phyloP scores from a whole-genome alignment of 805 yeast species.

The Grigorovia jiainica region DNA sequence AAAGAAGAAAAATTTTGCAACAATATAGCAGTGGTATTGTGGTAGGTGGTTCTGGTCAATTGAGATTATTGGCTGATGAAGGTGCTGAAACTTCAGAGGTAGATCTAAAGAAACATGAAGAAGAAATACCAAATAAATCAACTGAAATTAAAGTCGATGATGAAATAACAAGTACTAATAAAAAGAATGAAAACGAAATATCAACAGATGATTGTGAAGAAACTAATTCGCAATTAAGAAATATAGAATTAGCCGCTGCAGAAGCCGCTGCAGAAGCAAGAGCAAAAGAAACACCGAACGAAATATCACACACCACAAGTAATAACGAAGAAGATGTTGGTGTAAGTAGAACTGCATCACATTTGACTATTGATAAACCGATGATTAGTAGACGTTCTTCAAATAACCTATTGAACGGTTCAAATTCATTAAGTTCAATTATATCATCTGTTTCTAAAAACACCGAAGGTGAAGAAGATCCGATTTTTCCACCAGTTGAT shows the following conservation, averaged over 20 bases:
- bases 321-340: conserved; percentile 33
- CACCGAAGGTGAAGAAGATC: conserved; percentile 12
- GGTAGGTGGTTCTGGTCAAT: conserved; percentile 69
- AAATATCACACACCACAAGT: conserved; percentile 20
- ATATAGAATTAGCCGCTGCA: conserved; percentile 28
- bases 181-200: conserved; percentile 8
- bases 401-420: conserved; percentile 15
- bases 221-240: conserved; percentile 17
- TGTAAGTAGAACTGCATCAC: conserved; percentile 27
- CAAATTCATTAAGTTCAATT: conserved; percentile 13
- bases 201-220: conserved; percentile 22
- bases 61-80: conserved; percentile 32
- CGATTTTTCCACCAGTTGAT: conserved; percentile 24
- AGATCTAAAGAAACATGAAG: conserved; percentile 7
- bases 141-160: conserved; percentile 16
- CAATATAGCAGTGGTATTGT: conserved; percentile 58
- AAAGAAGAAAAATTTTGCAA: conserved; percentile 35
- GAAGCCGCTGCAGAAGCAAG: conserved; percentile 32
- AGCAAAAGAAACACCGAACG: conserved; percentile 28
- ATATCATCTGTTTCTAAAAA: conserved; percentile 3
- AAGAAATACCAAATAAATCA: conserved; percentile 13
- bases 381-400: conserved; percentile 32
- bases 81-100: conserved; percentile 7
- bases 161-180: conserved; percentile 21
- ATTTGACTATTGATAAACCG: conserved; percentile 36